phyloP scores from a whole-genome alignment of 108 stramenopile species.

The Cyclotella distinguenda region DNA sequence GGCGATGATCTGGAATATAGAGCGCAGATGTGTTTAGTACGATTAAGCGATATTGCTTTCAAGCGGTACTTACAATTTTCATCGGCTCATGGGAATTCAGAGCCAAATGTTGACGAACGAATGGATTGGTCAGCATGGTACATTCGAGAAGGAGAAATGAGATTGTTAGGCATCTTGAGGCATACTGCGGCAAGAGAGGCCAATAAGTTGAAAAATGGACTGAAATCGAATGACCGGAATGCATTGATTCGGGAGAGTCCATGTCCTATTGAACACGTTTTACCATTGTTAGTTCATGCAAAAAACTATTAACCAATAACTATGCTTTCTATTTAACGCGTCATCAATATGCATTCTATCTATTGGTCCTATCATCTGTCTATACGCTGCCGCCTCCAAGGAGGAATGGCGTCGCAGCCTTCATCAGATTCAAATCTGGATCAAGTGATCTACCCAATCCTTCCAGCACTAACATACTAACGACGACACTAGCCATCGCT shows the following conservation, averaged over 20 bases:
- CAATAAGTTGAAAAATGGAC: conserved; percentile 18
- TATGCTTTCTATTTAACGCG: neutral
- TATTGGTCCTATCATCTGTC: neutral
- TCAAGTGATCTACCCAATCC: conserved; percentile 85
- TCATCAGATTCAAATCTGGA: conserved; percentile 79
- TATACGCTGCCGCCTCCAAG: conserved; percentile 53
- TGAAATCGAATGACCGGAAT: neutral
- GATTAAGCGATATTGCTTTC: conserved; percentile 52
- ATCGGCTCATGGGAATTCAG: conserved; percentile 8
- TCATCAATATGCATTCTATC: neutral
- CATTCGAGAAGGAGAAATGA: conserved; percentile 40
- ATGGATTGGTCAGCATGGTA: conserved; percentile 51
- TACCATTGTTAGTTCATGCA: conserved; percentile 27
- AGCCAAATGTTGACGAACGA: conserved; percentile 21
- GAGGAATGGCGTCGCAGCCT: conserved; percentile 81
- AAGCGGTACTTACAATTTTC: conserved; percentile 34
- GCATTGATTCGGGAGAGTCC: conserved; percentile 26
- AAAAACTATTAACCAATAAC: neutral
- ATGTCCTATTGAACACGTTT: conserved; percentile 38
- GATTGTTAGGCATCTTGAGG: conserved; percentile 23
- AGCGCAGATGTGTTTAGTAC: conserved; percentile 58
- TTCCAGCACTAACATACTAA: conserved; percentile 87
- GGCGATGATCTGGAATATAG: conserved; percentile 62
- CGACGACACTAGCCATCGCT: conserved; percentile 83
- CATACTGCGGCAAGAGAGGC: conserved; percentile 29